A percentile compares a stretch with the other conserved stretches of the same genome.
Conservation (phyloP, 2,329 filamentous ascomycete genomes). For the Zymoseptoria pseudotritici region DNA sequence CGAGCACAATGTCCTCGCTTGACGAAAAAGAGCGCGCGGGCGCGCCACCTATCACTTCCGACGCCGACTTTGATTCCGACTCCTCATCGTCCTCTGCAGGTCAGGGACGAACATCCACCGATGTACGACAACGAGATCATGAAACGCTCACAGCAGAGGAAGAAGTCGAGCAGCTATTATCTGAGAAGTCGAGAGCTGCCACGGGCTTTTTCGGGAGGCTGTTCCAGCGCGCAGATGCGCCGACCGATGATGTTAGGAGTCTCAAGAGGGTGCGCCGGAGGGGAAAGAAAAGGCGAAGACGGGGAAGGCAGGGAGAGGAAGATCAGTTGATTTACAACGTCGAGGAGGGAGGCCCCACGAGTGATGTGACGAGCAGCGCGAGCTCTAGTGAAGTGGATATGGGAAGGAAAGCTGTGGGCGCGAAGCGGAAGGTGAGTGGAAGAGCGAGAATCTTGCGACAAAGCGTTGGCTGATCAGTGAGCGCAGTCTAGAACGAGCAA, state of each 20-base stretch:
- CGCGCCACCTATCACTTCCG: background rate
- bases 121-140: slow-evolving; percentile 30
- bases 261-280: slow-evolving; percentile 15
- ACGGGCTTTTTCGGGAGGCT: slow-evolving; percentile 15
- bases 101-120: slow-evolving; percentile 7
- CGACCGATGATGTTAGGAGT: slow-evolving; percentile 4
- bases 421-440: slow-evolving; percentile 30
- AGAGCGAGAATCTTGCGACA: background rate
- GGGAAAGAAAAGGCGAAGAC: slow-evolving; percentile 32
- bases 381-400: slow-evolving; percentile 41
- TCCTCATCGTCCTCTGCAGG: background rate
- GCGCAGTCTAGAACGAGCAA: slow-evolving; percentile 24
- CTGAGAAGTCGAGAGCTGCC: slow-evolving; percentile 19
- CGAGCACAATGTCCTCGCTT: background rate
- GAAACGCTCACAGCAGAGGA: slow-evolving; percentile 41
- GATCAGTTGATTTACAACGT: slow-evolving; percentile 80
- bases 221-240: slow-evolving; percentile 22
- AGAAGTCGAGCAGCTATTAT: slow-evolving; percentile 38
- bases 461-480: background rate
- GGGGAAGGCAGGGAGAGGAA: slow-evolving; percentile 55
- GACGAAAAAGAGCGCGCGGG: background rate
- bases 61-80: background rate
- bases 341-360: slow-evolving; percentile 63
- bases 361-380: slow-evolving; percentile 16
- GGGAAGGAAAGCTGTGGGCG: slow-evolving; percentile 28